Evolutionary conservation across 805 yeast genomes (phyloP).

Genomic region (Naumovozyma dairenensis): DNA sequence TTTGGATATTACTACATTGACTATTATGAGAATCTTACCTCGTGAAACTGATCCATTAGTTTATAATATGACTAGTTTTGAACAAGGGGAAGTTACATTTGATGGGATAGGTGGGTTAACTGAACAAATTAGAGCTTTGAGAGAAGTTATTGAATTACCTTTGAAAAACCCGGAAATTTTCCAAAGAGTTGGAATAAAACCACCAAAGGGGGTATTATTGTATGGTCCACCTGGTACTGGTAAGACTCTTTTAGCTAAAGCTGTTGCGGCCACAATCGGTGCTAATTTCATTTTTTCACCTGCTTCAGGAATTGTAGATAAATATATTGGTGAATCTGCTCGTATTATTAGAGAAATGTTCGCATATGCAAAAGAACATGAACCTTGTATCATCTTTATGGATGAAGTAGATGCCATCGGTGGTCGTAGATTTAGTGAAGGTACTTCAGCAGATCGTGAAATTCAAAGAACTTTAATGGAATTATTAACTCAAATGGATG

Average conservation of each 20-base stretch:
- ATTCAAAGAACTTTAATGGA: constrained; percentile 98
- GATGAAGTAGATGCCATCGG: constrained; percentile 99
- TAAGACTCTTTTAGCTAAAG: constrained; percentile 89
- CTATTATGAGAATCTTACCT: constrained; percentile 94
- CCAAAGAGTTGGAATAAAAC: constrained; percentile 90
- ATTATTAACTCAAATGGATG: constrained; percentile 95
- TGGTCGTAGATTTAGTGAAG: constrained; percentile 94
- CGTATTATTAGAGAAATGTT: constrained; percentile 96
- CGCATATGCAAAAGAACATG: constrained; percentile 94
- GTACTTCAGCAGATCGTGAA: constrained; percentile 97
- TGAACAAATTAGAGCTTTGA: constrained; percentile 90
- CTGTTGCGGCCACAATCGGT: constrained; percentile 97
- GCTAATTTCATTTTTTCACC: constrained; percentile 98
- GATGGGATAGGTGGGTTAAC: constrained; percentile 92
- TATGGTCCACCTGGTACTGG: constrained; percentile 99
- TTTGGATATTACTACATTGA: constrained; percentile 91
- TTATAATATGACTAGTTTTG: constrained; percentile 95
- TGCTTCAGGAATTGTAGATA: constrained; percentile 95
- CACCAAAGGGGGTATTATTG: constrained; percentile 95
- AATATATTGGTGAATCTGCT: constrained; percentile 96
- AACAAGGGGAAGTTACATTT: constrained; percentile 94
- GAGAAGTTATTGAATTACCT: constrained; percentile 96
- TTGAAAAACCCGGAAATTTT: constrained; percentile 94
- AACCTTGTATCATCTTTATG: constrained; percentile 96
- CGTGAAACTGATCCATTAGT: constrained; percentile 97